Percentiles rank a stretch among this genome's conserved stretches.
Conservation (phyloP, 2,329 filamentous ascomycete genomes). For the Xylariaceae sp. region DNA sequence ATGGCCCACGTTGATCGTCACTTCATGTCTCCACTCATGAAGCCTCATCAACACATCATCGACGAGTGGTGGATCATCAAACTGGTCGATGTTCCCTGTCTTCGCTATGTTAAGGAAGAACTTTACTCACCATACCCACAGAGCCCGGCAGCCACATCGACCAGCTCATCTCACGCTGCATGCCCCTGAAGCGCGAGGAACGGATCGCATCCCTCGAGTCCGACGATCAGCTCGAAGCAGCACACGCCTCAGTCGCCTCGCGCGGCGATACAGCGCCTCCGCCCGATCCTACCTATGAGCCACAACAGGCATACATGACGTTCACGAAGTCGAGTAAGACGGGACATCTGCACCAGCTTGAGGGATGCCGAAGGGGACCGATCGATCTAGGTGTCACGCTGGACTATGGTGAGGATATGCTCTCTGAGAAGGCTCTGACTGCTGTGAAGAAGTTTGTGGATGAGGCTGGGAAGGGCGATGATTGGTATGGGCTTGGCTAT, state of each 20-base stretch:
- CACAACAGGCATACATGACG: constrained; percentile 13
- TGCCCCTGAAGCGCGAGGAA: constrained; percentile 4
- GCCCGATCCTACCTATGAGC: not conserved
- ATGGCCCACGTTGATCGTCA: not conserved
- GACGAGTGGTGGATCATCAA: too few species aligned
- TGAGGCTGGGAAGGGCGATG: constrained; percentile 4
- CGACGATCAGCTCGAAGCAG: constrained; percentile 7
- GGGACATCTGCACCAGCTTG: constrained; percentile 14
- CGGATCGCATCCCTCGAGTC: constrained; percentile 10
- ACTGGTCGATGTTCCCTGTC: too few species aligned
- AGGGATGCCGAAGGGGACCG: constrained; percentile 12
- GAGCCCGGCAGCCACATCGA: constrained; percentile 11
- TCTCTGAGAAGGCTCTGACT: constrained; percentile 8
- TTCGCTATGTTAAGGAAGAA: not conserved
- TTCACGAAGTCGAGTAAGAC: constrained; percentile 7
- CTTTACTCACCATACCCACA: not conserved
- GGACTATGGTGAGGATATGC: constrained; percentile 11
- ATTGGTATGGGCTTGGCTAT: constrained; percentile 4
- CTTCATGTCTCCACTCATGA: too few species aligned
- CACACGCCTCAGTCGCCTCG: constrained; percentile 10
- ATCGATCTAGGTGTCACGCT: constrained; percentile 11
- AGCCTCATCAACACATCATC: too few species aligned
- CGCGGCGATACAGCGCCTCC: constrained; percentile 13
- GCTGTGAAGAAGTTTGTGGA: constrained; percentile 6
- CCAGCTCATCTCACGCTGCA: constrained; percentile 8